Evolutionary conservation across 305 asterid species (phyloP), one percentile per base, ranked within the genome.

Genomic region (Solanum hybrid): DNA sequence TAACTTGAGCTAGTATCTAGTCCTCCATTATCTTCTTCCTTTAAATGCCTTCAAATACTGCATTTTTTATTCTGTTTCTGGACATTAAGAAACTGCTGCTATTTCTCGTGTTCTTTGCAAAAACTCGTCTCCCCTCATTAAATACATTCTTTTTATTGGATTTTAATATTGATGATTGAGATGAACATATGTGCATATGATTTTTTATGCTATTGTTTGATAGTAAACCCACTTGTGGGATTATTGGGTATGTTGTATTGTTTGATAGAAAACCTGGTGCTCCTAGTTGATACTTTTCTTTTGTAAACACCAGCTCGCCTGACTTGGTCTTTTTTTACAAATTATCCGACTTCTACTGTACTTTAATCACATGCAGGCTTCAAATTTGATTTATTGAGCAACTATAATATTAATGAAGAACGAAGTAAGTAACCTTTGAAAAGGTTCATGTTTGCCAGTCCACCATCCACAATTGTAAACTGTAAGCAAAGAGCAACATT

Each of bases 1-100:
- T 5, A 84, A 17, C 40, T 84, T 29, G 12, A 31, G 42, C 36
- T 51, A 29, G 87, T 51, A 42, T 10, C 87, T 81, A 16, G 38
- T 42, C 36, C 69, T 81, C 87, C 26, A 27, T 40, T 42, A 81
- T 42, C 87, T 42, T 42, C 87, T 42, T 81, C 64, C 71, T 81
- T 81, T 81, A 81, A 81, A 81, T 81, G 69, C 86, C 86, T 81
- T 81, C 87, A 81, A 81, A 42, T 27, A n/a, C 87, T 84, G 40
- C 73, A 84, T 29, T 12, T 27, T 29, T 84, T 46, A 84, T 29
- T 46, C 73, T 29, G 87, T 46, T 82, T 82, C 87, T 82, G 72
- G 40, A 46, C 72, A 69, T 29, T 46, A 16, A 82, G 36, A 46
- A 82, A 42, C 38, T 46, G 72, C 29, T 82, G 72, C 27, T 29